Conservation (phyloP, 805 yeast genomes). For the Ogataea salicorniae region DNA sequence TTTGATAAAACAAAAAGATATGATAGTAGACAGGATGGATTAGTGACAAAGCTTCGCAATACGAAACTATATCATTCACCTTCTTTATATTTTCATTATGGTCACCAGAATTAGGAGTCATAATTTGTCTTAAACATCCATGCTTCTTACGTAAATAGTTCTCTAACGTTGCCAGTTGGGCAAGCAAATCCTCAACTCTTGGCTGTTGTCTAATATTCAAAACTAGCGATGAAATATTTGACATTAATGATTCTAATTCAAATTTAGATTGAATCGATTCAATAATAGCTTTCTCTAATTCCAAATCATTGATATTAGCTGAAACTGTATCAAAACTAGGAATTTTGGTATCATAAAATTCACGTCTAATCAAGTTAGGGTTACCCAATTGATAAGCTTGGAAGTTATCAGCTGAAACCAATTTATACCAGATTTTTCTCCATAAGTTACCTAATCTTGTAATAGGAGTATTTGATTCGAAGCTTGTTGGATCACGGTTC, state of each 20-base stretch:
- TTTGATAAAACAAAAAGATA: slow-evolving; percentile 37
- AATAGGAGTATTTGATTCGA: slow-evolving; percentile 20
- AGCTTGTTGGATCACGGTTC: slow-evolving; percentile 60
- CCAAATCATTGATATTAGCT: slow-evolving; percentile 34
- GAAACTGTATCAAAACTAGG: slow-evolving; percentile 37
- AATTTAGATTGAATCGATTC: slow-evolving; percentile 27
- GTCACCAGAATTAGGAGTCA: slow-evolving; percentile 22
- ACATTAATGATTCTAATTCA: slow-evolving; percentile 28
- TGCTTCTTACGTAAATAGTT: slow-evolving; percentile 25
- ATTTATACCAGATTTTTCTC: slow-evolving; percentile 55
- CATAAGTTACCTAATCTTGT: slow-evolving; percentile 37
- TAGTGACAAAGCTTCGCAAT: slow-evolving; percentile 28
- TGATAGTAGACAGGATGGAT: slow-evolving; percentile 37
- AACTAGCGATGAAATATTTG: slow-evolving; percentile 33
- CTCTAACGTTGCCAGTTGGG: slow-evolving; percentile 35
- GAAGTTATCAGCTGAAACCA: slow-evolving; percentile 41
- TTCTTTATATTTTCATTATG: slow-evolving; percentile 20
- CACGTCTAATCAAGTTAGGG: slow-evolving; percentile 35
- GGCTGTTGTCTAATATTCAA: slow-evolving; percentile 37
- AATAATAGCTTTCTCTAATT: slow-evolving; percentile 38
- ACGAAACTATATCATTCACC: slow-evolving; percentile 19
- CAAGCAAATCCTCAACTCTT: slow-evolving; percentile 34
- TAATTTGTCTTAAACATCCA: slow-evolving; percentile 26
- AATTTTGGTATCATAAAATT: slow-evolving; percentile 45
- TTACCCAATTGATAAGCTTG: slow-evolving; percentile 46